These are phyloP conservation scores for Colletotrichum somersetense DNA, from an alignment of 2,329 filamentous ascomycete species.

Conservation along the genomic window DNA sequence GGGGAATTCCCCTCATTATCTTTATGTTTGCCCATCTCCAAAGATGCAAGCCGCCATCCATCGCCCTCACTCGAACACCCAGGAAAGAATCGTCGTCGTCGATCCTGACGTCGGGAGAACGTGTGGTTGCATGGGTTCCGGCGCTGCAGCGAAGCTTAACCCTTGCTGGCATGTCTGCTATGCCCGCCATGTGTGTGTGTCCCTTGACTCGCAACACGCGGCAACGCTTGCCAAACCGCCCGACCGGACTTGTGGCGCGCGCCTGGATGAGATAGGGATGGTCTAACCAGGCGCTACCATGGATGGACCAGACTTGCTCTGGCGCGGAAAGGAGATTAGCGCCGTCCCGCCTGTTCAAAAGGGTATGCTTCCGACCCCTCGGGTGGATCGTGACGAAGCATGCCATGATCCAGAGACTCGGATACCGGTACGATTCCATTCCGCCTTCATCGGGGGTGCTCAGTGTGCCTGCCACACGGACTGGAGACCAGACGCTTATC, in stretches of 20 bases:
- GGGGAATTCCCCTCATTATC: neutral
- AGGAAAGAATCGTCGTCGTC: neutral
- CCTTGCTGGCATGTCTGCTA: neutral
- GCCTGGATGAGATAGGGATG: neutral
- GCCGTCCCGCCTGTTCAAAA: neutral
- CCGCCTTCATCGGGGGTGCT: neutral
- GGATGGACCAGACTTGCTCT: neutral
- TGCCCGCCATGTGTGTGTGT: neutral
- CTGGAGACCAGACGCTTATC: neutral
- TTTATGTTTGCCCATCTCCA: neutral
- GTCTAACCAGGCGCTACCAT: neutral
- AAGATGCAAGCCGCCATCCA: neutral
- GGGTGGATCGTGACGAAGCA: neutral
- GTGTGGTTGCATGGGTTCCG: neutral
- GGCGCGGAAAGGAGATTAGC: neutral
- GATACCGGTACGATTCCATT: neutral
- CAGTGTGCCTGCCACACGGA: neutral
- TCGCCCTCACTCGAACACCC: neutral
- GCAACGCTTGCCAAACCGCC: neutral
- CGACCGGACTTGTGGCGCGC: neutral
- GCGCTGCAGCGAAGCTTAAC: slow-evolving; percentile 4
- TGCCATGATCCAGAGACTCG: slow-evolving; percentile 2
- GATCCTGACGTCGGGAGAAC: neutral
- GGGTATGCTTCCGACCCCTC: neutral
- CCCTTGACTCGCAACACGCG: slow-evolving; percentile 6